Conservation (phyloP, 2,329 filamentous ascomycete species). For the Neonectria sp. region DNA sequence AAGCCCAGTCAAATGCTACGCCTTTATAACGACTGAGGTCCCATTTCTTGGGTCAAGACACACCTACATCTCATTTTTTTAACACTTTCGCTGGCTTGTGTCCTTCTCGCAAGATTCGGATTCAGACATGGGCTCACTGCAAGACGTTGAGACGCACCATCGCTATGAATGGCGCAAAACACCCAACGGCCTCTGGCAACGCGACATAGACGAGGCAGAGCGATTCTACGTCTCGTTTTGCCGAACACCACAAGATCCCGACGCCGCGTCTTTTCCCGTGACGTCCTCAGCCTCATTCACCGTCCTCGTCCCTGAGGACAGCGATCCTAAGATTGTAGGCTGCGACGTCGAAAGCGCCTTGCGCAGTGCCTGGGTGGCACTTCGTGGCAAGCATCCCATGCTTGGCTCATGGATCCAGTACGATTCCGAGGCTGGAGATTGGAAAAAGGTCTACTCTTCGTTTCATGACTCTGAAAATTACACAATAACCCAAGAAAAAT, state of each 20-base stretch:
- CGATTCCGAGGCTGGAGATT: neutral
- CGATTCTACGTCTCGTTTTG: slow-evolving; percentile 17
- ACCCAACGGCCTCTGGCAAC: slow-evolving; percentile 1
- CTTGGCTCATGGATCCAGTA: slow-evolving; percentile 10
- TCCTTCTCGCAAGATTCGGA: no score
- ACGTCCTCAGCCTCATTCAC: slow-evolving; percentile 12
- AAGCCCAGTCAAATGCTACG: neutral
- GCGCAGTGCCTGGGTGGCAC: neutral
- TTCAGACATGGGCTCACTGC: no score
- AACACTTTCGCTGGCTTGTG: no score
- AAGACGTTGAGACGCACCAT: no score
- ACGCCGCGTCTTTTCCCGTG: slow-evolving; percentile 6
- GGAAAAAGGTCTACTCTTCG: slow-evolving; percentile 7
- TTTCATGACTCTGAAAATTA: neutral
- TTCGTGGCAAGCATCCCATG: slow-evolving; percentile 6
- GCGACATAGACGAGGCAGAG: slow-evolving; percentile 16
- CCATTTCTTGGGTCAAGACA: neutral
- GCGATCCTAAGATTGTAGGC: neutral
- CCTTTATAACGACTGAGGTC: neutral
- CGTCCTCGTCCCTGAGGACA: neutral
- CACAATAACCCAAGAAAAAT: neutral
- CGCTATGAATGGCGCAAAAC: slow-evolving; percentile 6
- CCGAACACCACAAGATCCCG: neutral
- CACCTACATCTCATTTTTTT: no score
- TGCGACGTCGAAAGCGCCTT: neutral